A percentile compares a stretch with the other conserved stretches of the same genome.
Conservation (phyloP, 176 grass and related monocot species). For the Coix lacrymajobi region DNA sequence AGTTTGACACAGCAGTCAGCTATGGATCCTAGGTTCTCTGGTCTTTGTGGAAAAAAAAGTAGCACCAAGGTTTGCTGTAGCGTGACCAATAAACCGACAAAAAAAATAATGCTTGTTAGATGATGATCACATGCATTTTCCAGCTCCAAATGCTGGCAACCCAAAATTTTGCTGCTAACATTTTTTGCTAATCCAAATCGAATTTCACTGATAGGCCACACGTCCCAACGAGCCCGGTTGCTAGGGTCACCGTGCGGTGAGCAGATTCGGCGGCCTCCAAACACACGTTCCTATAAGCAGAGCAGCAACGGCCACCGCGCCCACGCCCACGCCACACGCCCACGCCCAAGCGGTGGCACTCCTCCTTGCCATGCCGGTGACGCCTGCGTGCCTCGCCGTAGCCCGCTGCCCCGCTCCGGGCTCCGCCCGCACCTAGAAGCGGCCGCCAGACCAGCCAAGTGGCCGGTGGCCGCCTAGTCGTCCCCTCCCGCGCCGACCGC, state of each 20-base stretch:
- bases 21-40: too few relatives aligned
- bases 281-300: conserved; percentile 12
- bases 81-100: not conserved
- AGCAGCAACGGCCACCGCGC: not conserved
- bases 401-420: not conserved
- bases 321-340: not conserved
- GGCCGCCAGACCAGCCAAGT: not conserved
- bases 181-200: not conserved
- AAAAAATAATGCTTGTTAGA: not conserved
- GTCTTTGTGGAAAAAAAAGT: not conserved
- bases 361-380: not conserved
- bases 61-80: not conserved
- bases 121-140: not conserved
- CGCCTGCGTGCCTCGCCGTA: not conserved
- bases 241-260: conserved; percentile 10
- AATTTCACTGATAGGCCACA: not conserved
- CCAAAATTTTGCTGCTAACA: not conserved
- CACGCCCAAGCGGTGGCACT: conserved; percentile 3
- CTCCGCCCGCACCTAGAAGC: not conserved
- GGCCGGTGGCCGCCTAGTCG: not conserved
- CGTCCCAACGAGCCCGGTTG: not conserved
- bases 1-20: not conserved
- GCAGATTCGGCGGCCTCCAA: not conserved
- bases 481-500: not conserved
- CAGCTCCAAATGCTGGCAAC: not conserved